Conservation (phyloP, 352 stramenopile genomes). For the Phytophthora lateralis region DNA sequence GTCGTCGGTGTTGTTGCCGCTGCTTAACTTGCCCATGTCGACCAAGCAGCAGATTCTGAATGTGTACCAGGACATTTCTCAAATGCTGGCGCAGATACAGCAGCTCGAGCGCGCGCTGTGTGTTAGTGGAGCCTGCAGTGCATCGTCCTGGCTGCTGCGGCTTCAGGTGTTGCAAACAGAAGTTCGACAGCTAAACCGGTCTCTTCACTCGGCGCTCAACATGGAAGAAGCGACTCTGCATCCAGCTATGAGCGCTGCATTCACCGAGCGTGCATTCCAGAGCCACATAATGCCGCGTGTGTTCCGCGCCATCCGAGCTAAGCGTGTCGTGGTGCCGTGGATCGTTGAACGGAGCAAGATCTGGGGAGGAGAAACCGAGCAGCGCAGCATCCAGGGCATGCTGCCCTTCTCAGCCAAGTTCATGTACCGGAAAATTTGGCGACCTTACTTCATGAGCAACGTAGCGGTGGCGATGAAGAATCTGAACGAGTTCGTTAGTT, state of each 20-base stretch:
- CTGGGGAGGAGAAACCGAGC: conserved; percentile 77
- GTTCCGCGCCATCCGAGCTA: conserved; percentile 76
- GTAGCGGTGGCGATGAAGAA: conserved; percentile 82
- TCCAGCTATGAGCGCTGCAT: conserved; percentile 60
- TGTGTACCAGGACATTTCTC: conserved; percentile 73
- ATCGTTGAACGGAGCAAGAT: conserved; percentile 87
- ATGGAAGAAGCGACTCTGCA: conserved; percentile 76
- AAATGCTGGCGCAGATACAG: conserved; percentile 63
- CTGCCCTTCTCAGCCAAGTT: conserved; percentile 80
- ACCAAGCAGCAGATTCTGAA: conserved; percentile 66
- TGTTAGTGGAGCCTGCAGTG: conserved; percentile 42
- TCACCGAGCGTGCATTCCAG: conserved; percentile 76
- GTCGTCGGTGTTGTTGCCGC: conserved; percentile 56
- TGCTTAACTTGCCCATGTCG: conserved; percentile 56
- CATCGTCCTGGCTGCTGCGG: conserved; percentile 59
- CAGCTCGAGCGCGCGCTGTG: conserved; percentile 57
- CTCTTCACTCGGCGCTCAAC: conserved; percentile 71
- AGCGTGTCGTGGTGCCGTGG: conserved; percentile 85
- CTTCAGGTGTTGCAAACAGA: conserved; percentile 71
- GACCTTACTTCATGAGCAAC: conserved; percentile 82
- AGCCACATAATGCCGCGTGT: conserved; percentile 78
- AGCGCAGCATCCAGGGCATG: conserved; percentile 70
- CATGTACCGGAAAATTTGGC: conserved; percentile 86
- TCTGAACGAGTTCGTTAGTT: conserved; percentile 70
- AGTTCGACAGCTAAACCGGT: conserved; percentile 72